Evolutionary conservation across 805 yeast species (phyloP), one percentile per base, ranked within the genome.

Genomic region (Suhomyces xylopsoci): DNA sequence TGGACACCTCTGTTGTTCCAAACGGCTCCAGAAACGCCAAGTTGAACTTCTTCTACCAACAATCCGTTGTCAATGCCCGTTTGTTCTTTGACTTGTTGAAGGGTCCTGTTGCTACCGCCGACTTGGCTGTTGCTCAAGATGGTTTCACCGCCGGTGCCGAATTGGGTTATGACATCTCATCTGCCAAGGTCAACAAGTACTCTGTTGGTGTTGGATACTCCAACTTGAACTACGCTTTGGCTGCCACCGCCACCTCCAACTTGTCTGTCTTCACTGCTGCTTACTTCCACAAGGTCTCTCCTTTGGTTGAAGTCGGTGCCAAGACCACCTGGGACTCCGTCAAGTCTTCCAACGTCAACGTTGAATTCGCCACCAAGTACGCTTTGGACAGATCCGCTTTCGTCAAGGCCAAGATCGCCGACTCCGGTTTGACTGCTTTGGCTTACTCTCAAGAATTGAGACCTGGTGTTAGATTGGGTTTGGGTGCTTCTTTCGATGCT

Each of bases 121-220:
- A 94, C 77, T 82, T 90, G 70, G 85, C 97, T 59, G 83, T 92
- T 67, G 96, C 97, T 68, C 96, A 90, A 79, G 97, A 91, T 66
- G 97, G 97, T 65, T 87, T 91, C 83, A 85, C 96, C 63, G 93
- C 93, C 64, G 99, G 99, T 78, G 96, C 92, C 63, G 96, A 94
- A 80, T 84, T 93, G 70, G 94, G 96, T 66, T 94, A 94, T 82
- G 98, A 94, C 79, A 90, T 94, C 70, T 81, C 89, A 64, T 82
- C 88, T 62, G 98, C 97, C 69, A 82, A 90, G 75, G 86, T 94
- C 71, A 88, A 96, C 77, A 89, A 89, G 76, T 91, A 91, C 84
- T 85, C 97, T 55, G 87, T 92, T 58, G 96, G 96, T 65, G 80
- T 89, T 65, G 98, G 97, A 70, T 94, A 90, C 88, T 80, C 88